Evolutionary conservation across 2,329 filamentous ascomycete species (phyloP).

Genomic region (Venturia effusa): DNA sequence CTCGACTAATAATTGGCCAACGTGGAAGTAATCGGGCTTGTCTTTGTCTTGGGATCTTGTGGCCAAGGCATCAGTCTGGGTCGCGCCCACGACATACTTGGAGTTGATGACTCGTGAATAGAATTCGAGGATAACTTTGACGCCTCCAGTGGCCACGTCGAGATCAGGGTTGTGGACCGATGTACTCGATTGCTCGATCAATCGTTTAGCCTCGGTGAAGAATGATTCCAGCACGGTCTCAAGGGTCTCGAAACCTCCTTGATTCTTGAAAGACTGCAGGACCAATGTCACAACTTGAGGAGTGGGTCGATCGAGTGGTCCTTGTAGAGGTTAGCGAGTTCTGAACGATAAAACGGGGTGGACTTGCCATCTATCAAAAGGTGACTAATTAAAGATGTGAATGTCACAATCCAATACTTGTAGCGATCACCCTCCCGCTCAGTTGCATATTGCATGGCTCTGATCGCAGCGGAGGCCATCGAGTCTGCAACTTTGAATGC

Average conservation of each 20-base stretch:
- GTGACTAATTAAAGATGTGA: constrained; percentile 61
- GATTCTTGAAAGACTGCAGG: constrained; percentile 75
- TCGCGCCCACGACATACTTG: constrained; percentile 71
- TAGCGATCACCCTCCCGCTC: constrained; percentile 40
- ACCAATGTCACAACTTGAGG: constrained; percentile 53
- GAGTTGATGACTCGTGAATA: constrained; percentile 66
- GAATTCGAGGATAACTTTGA: constrained; percentile 77
- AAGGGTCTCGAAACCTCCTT: constrained; percentile 62
- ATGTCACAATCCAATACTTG: constrained; percentile 71
- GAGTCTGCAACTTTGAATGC: constrained; percentile 52
- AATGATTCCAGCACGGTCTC: constrained; percentile 52
- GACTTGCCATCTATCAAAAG: constrained; percentile 60
- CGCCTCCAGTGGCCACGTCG: constrained; percentile 39
- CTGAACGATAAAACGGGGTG: constrained; percentile 13
- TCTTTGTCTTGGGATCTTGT: constrained; percentile 41
- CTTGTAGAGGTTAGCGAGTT: constrained; percentile 11
- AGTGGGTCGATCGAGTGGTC: constrained; percentile 18
- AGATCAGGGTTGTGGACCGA: constrained; percentile 33
- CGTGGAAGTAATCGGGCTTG: constrained; percentile 50
- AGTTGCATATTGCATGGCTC: constrained; percentile 48
- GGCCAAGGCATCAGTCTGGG: constrained; percentile 46
- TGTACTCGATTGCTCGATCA: neutral
- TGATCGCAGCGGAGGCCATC: constrained; percentile 59
- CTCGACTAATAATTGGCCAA: constrained; percentile 75
- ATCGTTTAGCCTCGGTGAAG: constrained; percentile 31